Conservation (phyloP, 306 rosid species). For the Acacia melanoxylon region DNA sequence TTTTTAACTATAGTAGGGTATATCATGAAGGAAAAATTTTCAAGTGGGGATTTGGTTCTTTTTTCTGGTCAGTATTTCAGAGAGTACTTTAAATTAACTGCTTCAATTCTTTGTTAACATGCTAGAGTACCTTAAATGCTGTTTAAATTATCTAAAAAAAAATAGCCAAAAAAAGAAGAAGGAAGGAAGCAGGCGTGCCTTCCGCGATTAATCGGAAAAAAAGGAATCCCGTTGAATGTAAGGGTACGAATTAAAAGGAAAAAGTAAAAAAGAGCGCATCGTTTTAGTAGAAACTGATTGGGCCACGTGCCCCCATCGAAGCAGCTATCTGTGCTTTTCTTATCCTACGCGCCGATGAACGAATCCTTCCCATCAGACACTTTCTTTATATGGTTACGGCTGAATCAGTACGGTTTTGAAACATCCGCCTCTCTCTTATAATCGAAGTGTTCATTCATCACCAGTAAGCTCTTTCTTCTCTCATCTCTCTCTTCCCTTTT, state of each 20-base stretch:
- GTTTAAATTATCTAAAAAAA: too few relatives aligned
- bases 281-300: slow-evolving; percentile 17
- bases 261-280: background rate
- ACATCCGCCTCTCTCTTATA: slow-evolving; percentile 41
- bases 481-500: background rate
- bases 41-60: too few relatives aligned
- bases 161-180: background rate
- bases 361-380: slow-evolving; percentile 27
- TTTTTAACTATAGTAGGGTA: too few relatives aligned
- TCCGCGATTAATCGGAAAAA: background rate
- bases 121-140: too few relatives aligned
- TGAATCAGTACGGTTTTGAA: slow-evolving; percentile 32
- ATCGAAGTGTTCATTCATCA: slow-evolving; percentile 5
- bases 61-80: too few relatives aligned
- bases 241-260: slow-evolving; percentile 5
- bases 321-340: slow-evolving; percentile 28
- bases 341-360: background rate
- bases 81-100: too few relatives aligned
- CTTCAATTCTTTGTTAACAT: too few relatives aligned
- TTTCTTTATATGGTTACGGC: slow-evolving; percentile 47
- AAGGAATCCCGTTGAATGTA: background rate
- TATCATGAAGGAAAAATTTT: too few relatives aligned
- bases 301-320: background rate
- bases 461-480: slow-evolving; percentile 35
- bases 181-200: background rate